These are phyloP conservation scores for Neopestalotiopsis sp. DNA, from an alignment of 2,329 filamentous ascomycete genomes.

Conservation along the genomic window DNA sequence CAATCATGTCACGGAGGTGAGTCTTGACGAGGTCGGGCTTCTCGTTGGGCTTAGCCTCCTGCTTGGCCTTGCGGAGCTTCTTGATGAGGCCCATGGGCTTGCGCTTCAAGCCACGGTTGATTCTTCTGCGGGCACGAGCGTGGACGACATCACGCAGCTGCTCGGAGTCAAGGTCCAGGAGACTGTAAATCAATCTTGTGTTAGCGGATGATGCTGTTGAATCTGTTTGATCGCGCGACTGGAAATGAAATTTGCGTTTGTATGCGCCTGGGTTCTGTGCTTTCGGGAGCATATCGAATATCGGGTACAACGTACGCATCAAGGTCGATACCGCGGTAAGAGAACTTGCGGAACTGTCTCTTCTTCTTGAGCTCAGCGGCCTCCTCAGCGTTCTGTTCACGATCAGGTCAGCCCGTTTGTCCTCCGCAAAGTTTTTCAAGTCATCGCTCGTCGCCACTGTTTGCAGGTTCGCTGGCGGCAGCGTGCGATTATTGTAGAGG, in stretches of 20 bases:
- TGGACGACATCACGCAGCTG: constrained; percentile 99
- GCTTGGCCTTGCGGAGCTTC: constrained; percentile 99
- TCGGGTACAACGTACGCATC: constrained; percentile 78
- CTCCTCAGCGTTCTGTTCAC: constrained; percentile 86
- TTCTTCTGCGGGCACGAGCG: constrained; percentile 96
- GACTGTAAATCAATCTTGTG: constrained; percentile 58
- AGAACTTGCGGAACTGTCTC: constrained; percentile 99
- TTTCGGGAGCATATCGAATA: neutral
- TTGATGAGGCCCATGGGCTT: constrained; percentile 99
- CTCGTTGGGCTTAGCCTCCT: constrained; percentile 99
- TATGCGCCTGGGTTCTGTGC: constrained; percentile 5
- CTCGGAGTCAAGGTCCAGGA: constrained; percentile 97
- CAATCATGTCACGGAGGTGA: constrained; percentile 99
- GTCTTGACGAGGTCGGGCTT: constrained; percentile 99
- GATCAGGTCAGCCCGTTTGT: constrained; percentile 37
- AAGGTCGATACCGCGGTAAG: constrained; percentile 98
- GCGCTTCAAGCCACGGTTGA: constrained; percentile 99
- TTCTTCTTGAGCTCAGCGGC: constrained; percentile 99
- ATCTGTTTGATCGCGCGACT: neutral
- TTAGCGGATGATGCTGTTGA: constrained; percentile 22
- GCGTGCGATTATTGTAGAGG: neutral
- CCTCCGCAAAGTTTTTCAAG: neutral
- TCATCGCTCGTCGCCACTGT: neutral
- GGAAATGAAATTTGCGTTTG: constrained; percentile 13
- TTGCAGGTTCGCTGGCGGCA: neutral